A percentile compares a stretch with the other conserved stretches of the same genome.
These are phyloP conservation scores for Esteya vermicola DNA, from an alignment of 2,329 filamentous ascomycete genomes.

Conservation along the genomic window DNA sequence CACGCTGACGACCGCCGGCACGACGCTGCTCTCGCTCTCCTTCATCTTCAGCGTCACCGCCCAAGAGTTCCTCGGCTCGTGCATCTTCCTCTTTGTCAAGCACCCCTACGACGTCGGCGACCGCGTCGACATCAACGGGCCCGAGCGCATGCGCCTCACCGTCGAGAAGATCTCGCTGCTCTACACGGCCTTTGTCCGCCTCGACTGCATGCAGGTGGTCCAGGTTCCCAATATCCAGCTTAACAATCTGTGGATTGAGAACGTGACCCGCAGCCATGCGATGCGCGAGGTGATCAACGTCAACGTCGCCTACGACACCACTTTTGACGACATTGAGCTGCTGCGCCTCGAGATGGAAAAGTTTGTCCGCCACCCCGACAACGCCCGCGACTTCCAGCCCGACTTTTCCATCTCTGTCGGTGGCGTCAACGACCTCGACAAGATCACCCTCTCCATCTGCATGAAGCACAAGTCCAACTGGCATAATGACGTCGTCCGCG, in stretches of 20 bases:
- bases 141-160: constrained; percentile 47
- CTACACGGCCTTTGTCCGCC: constrained; percentile 80
- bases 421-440: constrained; percentile 74
- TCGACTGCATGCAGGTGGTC: constrained; percentile 65
- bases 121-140: constrained; percentile 62
- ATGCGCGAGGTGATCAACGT: constrained; percentile 80
- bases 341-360: constrained; percentile 71
- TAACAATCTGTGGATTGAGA: constrained; percentile 91
- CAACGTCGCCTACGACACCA: constrained; percentile 72
- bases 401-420: constrained; percentile 67
- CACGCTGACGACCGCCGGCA: constrained; percentile 79
- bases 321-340: constrained; percentile 77
- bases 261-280: constrained; percentile 76
- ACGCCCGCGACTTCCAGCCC: constrained; percentile 79
- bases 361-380: constrained; percentile 74
- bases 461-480: constrained; percentile 90
- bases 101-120: constrained; percentile 95
- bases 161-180: constrained; percentile 92
- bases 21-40: constrained; percentile 83
- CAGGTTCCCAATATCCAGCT: constrained; percentile 84
- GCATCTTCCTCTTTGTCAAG: constrained; percentile 98
- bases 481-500: constrained; percentile 73
- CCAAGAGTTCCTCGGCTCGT: constrained; percentile 93
- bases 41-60: constrained; percentile 89
- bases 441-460: constrained; percentile 67